These are phyloP conservation scores for Chrysoporthe austroafricana DNA, from an alignment of 2,329 filamentous ascomycete species.

Conservation along the genomic window DNA sequence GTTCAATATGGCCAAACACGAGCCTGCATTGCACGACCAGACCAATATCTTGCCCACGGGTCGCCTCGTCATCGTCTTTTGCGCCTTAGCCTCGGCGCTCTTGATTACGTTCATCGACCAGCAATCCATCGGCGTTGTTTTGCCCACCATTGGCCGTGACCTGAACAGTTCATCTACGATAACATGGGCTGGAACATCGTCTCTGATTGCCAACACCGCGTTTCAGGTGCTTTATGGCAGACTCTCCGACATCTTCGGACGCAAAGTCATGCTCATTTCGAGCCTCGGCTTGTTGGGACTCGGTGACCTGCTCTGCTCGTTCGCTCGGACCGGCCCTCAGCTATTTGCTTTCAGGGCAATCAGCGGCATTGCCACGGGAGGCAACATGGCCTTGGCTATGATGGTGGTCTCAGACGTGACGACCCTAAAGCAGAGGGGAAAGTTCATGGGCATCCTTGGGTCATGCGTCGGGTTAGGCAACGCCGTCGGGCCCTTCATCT, in stretches of 20 bases:
- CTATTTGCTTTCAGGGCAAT: constrained; percentile 65
- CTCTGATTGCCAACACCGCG: constrained; percentile 60
- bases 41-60: constrained; percentile 58
- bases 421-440: constrained; percentile 61
- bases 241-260: constrained; percentile 63
- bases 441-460: constrained; percentile 52
- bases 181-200: constrained; percentile 57
- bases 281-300: constrained; percentile 57
- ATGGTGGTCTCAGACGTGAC: constrained; percentile 66
- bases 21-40: constrained; percentile 49
- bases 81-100: constrained; percentile 54
- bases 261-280: constrained; percentile 60
- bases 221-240: constrained; percentile 69
- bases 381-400: constrained; percentile 62
- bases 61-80: constrained; percentile 55
- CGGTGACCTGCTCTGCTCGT: constrained; percentile 62
- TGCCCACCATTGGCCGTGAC: constrained; percentile 56
- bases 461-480: constrained; percentile 47
- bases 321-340: constrained; percentile 58
- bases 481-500: constrained; percentile 48
- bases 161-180: constrained; percentile 54
- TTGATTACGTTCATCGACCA: constrained; percentile 62
- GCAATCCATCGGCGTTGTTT: constrained; percentile 55
- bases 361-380: constrained; percentile 65
- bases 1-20: constrained; percentile 21